These are phyloP conservation scores for Yamadazyma laniorum DNA, from an alignment of 805 yeast genomes.

Conservation along the genomic window DNA sequence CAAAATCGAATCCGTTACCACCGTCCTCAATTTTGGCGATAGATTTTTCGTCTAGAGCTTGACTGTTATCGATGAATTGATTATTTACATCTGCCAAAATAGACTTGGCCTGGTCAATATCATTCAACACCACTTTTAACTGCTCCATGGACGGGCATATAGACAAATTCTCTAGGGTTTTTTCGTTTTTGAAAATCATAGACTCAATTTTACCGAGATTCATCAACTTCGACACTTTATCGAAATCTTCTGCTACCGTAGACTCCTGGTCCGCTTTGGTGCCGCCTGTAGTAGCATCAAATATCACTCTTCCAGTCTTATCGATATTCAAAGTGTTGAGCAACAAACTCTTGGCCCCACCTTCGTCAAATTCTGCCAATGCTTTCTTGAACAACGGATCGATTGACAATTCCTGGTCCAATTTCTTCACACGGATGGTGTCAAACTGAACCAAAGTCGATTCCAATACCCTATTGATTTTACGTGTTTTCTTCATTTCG, in stretches of 20 bases:
- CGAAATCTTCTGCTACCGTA: slow-evolving; percentile 16
- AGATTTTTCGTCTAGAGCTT: slow-evolving; percentile 9
- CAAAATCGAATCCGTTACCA: slow-evolving; percentile 11
- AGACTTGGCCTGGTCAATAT: slow-evolving; percentile 44
- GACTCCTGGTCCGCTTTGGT: slow-evolving; percentile 6
- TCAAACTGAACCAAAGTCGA: slow-evolving; percentile 55
- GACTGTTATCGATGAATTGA: slow-evolving; percentile 20
- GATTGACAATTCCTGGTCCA: slow-evolving; percentile 63
- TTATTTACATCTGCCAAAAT: slow-evolving; percentile 41
- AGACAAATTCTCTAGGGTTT: slow-evolving; percentile 25
- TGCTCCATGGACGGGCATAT: slow-evolving; percentile 74
- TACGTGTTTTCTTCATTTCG: slow-evolving; percentile 22
- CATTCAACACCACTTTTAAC: slow-evolving; percentile 56
- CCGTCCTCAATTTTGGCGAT: slow-evolving; percentile 11
- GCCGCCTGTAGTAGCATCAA: slow-evolving; percentile 54
- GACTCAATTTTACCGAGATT: slow-evolving; percentile 19
- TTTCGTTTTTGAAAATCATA: slow-evolving; percentile 21
- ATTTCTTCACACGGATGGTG: slow-evolving; percentile 48
- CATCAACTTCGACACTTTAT: slow-evolving; percentile 10
- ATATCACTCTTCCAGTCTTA: slow-evolving; percentile 53
- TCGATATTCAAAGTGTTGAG: slow-evolving; percentile 61
- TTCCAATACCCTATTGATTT: slow-evolving; percentile 33
- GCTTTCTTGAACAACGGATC: slow-evolving; percentile 78
- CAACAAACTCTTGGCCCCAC: slow-evolving; percentile 71
- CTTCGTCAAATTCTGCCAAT: slow-evolving; percentile 76